These are phyloP conservation scores for Volvox africanus DNA, from an alignment of 139 green algal genomes.

Conservation along the genomic window DNA sequence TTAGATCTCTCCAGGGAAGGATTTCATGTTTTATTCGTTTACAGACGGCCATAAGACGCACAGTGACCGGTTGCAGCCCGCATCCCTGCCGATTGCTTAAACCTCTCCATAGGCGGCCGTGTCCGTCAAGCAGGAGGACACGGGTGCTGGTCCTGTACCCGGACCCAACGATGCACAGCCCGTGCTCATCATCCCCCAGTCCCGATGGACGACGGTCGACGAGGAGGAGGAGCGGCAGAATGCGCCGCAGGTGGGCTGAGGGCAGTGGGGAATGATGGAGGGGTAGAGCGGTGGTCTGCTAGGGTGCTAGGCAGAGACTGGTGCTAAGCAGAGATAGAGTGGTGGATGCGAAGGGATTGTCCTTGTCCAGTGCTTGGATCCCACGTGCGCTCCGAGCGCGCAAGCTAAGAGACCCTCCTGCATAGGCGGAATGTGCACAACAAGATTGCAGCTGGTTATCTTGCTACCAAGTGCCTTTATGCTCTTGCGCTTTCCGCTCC, in stretches of 20 bases:
- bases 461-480: no score
- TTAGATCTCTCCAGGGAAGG: no score
- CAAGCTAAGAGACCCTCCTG: neutral
- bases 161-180: neutral
- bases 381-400: no score
- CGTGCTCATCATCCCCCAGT: conserved; percentile 37
- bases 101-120: neutral
- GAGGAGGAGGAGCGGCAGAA: conserved; percentile 69
- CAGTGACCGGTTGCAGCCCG: no score
- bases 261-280: neutral
- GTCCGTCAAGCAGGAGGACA: neutral
- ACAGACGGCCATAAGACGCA: no score
- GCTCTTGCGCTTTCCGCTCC: neutral
- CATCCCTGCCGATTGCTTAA: no score
- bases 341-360: neutral
- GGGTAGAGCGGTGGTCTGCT: no score
- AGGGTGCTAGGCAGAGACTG: no score
- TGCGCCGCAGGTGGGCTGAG: conserved; percentile 42
- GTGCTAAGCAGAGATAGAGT: neutral
- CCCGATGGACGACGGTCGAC: conserved; percentile 76
- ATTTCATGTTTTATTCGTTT: no score
- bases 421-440: neutral
- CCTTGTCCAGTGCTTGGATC: no score
- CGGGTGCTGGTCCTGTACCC: neutral
- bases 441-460: no score